phyloP scores from a whole-genome alignment of 2,329 filamentous ascomycete genomes.

The Arachnopeziza araneosa region DNA sequence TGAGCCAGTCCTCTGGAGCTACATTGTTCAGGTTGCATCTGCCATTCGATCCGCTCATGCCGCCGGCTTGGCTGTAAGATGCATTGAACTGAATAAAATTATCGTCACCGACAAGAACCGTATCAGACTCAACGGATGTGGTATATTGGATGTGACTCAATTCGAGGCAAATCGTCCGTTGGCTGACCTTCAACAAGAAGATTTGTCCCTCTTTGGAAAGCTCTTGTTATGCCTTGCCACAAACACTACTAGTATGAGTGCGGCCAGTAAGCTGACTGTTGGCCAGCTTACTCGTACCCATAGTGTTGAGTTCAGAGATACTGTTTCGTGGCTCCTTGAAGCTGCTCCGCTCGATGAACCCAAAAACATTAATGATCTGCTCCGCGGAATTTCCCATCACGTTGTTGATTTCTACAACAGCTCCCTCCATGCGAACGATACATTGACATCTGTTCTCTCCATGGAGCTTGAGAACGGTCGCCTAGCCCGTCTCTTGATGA shows the following conservation, averaged over 20 bases:
- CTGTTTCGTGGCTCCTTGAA: constrained; percentile 74
- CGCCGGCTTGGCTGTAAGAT: constrained; percentile 74
- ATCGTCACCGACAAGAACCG: constrained; percentile 86
- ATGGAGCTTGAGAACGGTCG: constrained; percentile 88
- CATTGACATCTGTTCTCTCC: constrained; percentile 63
- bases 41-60: constrained; percentile 82
- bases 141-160: constrained; percentile 82
- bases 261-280: constrained; percentile 60
- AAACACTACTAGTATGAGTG: constrained; percentile 50
- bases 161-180: constrained; percentile 66
- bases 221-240: constrained; percentile 79
- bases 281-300: constrained; percentile 75
- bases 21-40: constrained; percentile 85
- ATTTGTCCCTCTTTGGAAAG: constrained; percentile 77
- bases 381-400: constrained; percentile 72
- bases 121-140: constrained; percentile 81
- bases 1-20: constrained; percentile 82
- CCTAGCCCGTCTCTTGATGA: constrained; percentile 71
- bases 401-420: constrained; percentile 71
- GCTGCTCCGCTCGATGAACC: constrained; percentile 51
- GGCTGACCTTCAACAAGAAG: constrained; percentile 77
- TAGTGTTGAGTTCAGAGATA: constrained; percentile 71
- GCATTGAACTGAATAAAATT: constrained; percentile 83
- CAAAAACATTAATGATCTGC: constrained; percentile 75
- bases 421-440: constrained; percentile 73